Conservation (phyloP, 257 asterid genomes). For the Lycium ferocissimum region DNA sequence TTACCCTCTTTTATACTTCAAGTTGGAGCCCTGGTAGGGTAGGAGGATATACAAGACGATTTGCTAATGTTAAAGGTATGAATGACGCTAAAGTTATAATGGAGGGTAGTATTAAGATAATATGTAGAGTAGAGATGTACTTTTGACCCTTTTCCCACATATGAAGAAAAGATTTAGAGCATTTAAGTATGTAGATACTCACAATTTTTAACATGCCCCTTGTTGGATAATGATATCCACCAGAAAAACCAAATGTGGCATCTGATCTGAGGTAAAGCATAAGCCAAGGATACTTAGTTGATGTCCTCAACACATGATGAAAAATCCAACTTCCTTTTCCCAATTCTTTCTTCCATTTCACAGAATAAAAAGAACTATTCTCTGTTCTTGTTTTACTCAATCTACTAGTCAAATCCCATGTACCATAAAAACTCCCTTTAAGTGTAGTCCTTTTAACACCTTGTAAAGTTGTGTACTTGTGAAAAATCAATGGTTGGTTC, state of each 20-base stretch:
- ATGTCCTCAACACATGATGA: constrained; percentile 72
- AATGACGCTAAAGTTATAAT: background rate
- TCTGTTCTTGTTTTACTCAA: constrained; percentile 33
- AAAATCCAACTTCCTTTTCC: constrained; percentile 83
- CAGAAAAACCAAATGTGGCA: constrained; percentile 74
- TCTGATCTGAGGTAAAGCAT: constrained; percentile 91
- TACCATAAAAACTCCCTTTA: constrained; percentile 72
- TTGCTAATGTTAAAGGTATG: background rate
- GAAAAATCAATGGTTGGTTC: constrained; percentile 80
- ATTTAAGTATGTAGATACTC: constrained; percentile 35
- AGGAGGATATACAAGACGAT: background rate
- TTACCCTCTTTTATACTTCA: background rate
- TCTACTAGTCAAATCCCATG: constrained; percentile 67
- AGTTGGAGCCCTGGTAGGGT: background rate
- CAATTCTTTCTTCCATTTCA: constrained; percentile 76
- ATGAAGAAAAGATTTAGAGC: background rate
- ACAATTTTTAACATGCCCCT: constrained; percentile 84
- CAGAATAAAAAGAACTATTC: constrained; percentile 63
- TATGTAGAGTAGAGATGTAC: background rate
- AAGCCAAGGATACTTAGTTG: constrained; percentile 83
- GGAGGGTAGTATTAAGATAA: background rate
- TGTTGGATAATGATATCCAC: constrained; percentile 85
- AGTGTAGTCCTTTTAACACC: constrained; percentile 48
- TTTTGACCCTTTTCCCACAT: background rate
- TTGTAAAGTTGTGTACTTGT: constrained; percentile 64